Percentiles rank a stretch among this genome's conserved stretches.
phyloP scores from a whole-genome alignment of 257 asterid genomes.

The Fraxinus pennsylvanica region DNA sequence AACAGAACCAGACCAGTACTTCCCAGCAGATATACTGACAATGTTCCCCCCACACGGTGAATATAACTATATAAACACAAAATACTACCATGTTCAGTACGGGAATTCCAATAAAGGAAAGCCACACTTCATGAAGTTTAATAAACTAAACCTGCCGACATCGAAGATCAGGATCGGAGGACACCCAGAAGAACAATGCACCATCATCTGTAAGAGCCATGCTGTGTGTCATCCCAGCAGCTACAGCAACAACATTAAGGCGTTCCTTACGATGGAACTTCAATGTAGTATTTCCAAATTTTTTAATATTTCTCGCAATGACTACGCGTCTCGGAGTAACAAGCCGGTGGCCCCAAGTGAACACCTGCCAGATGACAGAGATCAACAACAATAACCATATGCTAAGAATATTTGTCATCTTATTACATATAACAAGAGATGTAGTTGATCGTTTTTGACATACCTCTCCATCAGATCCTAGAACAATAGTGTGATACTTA shows the following conservation, averaged over 20 bases:
- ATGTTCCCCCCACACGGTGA: conserved; percentile 68
- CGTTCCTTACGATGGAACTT: conserved; percentile 87
- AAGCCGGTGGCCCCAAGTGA: conserved; percentile 98
- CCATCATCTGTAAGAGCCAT: conserved; percentile 91
- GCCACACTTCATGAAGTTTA: conserved; percentile 5
- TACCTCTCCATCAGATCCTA: conserved; percentile 98
- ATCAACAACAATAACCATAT: background rate
- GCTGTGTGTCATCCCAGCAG: conserved; percentile 92
- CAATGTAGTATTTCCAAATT: conserved; percentile 59
- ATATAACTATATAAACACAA: conserved; percentile 50
- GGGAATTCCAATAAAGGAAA: conserved; percentile 5
- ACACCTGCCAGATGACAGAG: conserved; percentile 59
- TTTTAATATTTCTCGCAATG: conserved; percentile 61
- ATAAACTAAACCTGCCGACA: conserved; percentile 70
- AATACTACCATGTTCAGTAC: conserved; percentile 12
- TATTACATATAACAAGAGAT: conserved; percentile 18
- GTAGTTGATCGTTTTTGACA: conserved; percentile 6
- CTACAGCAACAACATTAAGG: conserved; percentile 70
- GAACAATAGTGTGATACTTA: conserved; percentile 85
- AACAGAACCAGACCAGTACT: conserved; percentile 95
- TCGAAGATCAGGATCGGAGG: conserved; percentile 75
- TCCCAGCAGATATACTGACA: conserved; percentile 81
- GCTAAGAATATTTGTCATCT: conserved; percentile 2
- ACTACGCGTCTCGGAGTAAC: conserved; percentile 88
- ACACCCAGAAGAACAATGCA: conserved; percentile 83